Base-by-base conservation (phyloP, 129 eudicot genomes). In the Sambucus nigra region DNA sequence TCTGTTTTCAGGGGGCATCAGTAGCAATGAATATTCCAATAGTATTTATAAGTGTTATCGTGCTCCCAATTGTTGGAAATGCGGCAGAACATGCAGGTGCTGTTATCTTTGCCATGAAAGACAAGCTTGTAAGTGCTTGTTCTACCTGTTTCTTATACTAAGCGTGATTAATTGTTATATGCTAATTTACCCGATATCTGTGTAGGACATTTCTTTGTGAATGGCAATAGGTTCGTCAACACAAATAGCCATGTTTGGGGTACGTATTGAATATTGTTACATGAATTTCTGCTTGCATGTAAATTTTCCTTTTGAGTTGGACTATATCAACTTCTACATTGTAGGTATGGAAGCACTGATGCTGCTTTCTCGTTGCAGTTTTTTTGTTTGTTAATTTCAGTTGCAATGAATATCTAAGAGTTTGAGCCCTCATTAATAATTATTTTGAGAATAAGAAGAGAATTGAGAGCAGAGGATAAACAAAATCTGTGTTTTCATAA, bases 11-110 rank as follows among this genome's bases (percentile, higher is more conserved):
- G 96, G 94, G 82, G 22, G 89, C 96, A 45, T 87, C 96, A 40
- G 67, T 64, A 53, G 67, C 94, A 44, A 49, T 78, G 74, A 73
- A 81, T 59, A 83, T 87, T 41, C 84, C 96, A 0, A 33, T 82
- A 41, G 82, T 86, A 18, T 87, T 87, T 73, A 81, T 87, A 45
- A 82, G 96, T 54, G 88, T 87, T 23, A 82, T 87, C 23, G 66
- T 87, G 68, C 86, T 87, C 26, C 96, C 96, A 1, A 80, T 87
- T 16, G 94, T 87, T 38, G 96, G 96, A 56, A 87, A 87, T 77
- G 96, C 96, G 40, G 96, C 96, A 5, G 96, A 87, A 62, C 96
- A 87, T 83, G 96, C 94, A 1, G 76, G 94, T 53, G 96, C 96
- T 39, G 55, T 87, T 26, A 87, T 87, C 73, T 87, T 87, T 75